These are phyloP conservation scores for Trichosporon asahii DNA, from an alignment of 1,284 basidiomycete genomes.

Conservation along the genomic window DNA sequence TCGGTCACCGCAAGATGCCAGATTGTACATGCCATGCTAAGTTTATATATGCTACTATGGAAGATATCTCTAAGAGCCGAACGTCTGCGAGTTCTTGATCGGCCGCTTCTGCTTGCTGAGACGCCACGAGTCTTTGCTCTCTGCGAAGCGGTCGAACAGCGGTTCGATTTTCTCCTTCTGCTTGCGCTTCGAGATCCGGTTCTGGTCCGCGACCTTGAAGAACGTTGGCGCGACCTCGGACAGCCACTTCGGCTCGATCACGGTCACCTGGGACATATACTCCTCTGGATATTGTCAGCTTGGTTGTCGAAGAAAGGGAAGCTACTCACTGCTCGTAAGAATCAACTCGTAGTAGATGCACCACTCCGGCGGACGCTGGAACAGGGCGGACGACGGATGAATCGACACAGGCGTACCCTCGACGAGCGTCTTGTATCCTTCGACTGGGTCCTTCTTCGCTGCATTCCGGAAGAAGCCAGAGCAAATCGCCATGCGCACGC, in stretches of 20 bases:
- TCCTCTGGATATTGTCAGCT: constrained; percentile 56
- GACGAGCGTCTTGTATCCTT: constrained; percentile 95
- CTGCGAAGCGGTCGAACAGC: constrained; percentile 50
- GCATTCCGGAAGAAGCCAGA: constrained; percentile 95
- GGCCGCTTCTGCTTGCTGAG: constrained; percentile 49
- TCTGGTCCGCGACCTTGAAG: constrained; percentile 93
- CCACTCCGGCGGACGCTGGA: constrained; percentile 86
- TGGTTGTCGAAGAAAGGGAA: not conserved
- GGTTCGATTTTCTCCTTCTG: constrained; percentile 96
- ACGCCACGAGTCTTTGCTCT: constrained; percentile 55
- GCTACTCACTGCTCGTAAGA: constrained; percentile 61
- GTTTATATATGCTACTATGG: not conserved
- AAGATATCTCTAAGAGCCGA: constrained; percentile 19
- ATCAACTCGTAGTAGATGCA: constrained; percentile 73
- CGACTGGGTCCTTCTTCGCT: constrained; percentile 70
- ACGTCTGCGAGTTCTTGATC: constrained; percentile 47
- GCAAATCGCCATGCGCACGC: constrained; percentile 90
- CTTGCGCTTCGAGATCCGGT: constrained; percentile 96
- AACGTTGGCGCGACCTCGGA: constrained; percentile 93
- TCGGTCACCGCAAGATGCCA: constrained; percentile 1
- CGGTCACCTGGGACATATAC: constrained; percentile 92
- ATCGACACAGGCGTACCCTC: constrained; percentile 98
- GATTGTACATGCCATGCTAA: constrained; percentile 2
- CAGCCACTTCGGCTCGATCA: constrained; percentile 97
- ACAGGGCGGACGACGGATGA: constrained; percentile 93